Conservation (phyloP, 352 stramenopile species). For the Thalassiosira pacifica region DNA sequence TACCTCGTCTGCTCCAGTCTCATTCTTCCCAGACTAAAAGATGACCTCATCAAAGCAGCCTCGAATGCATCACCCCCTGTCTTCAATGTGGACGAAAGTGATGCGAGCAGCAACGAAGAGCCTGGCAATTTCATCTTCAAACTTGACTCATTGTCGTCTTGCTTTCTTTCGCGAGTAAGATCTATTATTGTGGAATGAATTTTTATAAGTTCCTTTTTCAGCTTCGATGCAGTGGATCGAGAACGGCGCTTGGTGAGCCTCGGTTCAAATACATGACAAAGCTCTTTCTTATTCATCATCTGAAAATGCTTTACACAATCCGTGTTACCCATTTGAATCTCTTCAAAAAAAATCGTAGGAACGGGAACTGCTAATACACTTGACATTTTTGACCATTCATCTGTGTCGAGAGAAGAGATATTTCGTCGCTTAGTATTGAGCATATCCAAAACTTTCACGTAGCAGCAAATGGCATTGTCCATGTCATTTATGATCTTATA, state of each 20-base stretch:
- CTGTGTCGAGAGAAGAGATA: too few species aligned
- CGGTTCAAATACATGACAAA: constrained; percentile 60
- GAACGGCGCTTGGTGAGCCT: constrained; percentile 24
- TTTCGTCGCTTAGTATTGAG: too few species aligned
- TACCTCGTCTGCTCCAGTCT: constrained; percentile 56
- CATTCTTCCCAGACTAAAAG: constrained; percentile 55
- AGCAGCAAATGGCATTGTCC: constrained; percentile 67
- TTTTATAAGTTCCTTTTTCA: constrained; percentile 63
- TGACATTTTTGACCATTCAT: constrained; percentile 58
- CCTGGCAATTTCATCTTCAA: constrained; percentile 33
- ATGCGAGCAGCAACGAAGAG: constrained; percentile 50
- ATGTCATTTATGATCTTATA: constrained; percentile 63
- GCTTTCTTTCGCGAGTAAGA: constrained; percentile 58
- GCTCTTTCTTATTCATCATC: constrained; percentile 66
- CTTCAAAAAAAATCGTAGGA: constrained; percentile 60
- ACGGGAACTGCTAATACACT: constrained; percentile 52
- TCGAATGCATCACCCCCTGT: constrained; percentile 52
- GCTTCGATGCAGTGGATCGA: constrained; percentile 39
- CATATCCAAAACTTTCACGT: constrained; percentile 64
- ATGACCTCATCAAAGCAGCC: constrained; percentile 60
- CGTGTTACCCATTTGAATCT: constrained; percentile 38
- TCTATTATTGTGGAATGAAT: constrained; percentile 62
- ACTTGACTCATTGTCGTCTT: constrained; percentile 39
- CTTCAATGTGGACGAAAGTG: constrained; percentile 52
- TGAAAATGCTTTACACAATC: constrained; percentile 59